Percentiles rank a stretch among this genome's conserved stretches.
phyloP scores from a whole-genome alignment of 108 stramenopile species.

The Parmales sp. region DNA sequence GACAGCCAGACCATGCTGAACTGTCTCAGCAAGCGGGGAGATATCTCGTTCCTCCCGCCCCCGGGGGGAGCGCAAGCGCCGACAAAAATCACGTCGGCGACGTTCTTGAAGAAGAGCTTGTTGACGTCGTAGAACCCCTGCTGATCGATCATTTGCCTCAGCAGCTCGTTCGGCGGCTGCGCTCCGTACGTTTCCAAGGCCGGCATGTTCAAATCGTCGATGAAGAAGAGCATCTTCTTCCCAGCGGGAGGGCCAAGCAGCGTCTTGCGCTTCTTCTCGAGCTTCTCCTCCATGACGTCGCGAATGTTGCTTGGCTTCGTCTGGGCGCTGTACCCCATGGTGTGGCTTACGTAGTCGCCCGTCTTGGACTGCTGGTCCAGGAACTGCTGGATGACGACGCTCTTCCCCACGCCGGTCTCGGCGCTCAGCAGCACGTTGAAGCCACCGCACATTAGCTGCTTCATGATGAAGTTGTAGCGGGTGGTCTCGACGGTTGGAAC shows the following conservation, averaged over 20 bases:
- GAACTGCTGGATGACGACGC: constrained; percentile 39
- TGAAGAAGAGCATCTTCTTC: constrained; percentile 39
- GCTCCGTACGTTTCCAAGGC: constrained; percentile 62
- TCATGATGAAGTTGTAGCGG: constrained; percentile 43
- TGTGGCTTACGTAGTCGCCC: constrained; percentile 30
- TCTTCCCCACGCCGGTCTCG: constrained; percentile 51
- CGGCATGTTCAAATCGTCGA: constrained; percentile 68
- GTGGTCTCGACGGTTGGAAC: constrained; percentile 53
- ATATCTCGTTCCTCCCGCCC: constrained; percentile 47
- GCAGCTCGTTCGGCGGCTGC: constrained; percentile 57
- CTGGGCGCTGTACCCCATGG: constrained; percentile 56
- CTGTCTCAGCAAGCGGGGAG: constrained; percentile 52
- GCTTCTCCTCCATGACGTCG: constrained; percentile 52
- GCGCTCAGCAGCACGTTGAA: constrained; percentile 45
- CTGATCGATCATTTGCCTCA: constrained; percentile 62
- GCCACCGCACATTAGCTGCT: constrained; percentile 31
- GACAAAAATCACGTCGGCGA: constrained; percentile 50
- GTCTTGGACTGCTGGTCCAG: constrained; percentile 24
- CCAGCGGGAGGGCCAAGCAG: constrained; percentile 52
- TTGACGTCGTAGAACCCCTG: constrained; percentile 55
- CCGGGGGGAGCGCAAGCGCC: constrained; percentile 59
- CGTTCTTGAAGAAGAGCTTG: constrained; percentile 39
- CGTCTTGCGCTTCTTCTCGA: constrained; percentile 52
- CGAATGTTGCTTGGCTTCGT: constrained; percentile 55
- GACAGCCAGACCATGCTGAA: constrained; percentile 48